phyloP scores from a whole-genome alignment of 768 basidiomycete genomes.

The Pulveroboletus ravenelii region DNA sequence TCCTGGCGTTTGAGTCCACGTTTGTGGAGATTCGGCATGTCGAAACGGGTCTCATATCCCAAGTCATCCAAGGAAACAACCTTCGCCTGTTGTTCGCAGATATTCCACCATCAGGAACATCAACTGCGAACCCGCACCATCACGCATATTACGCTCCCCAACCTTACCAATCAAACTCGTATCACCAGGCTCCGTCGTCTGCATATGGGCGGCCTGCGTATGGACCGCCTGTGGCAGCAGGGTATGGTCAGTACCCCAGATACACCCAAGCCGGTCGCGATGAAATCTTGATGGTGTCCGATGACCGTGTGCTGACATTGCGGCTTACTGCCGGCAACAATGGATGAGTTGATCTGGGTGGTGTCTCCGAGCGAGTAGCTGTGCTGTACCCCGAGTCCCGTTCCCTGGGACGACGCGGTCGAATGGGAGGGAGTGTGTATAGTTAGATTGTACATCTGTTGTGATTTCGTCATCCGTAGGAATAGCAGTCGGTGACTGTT shows the following conservation, averaged over 20 bases:
- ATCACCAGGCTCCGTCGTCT: constrained; percentile 27
- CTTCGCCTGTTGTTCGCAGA: constrained; percentile 90
- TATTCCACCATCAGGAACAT: constrained; percentile 81
- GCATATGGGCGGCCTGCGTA: constrained; percentile 28
- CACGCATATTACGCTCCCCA: constrained; percentile 32
- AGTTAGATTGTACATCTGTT: constrained; percentile 27
- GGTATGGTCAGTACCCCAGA: constrained; percentile 41
- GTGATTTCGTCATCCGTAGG: constrained; percentile 20
- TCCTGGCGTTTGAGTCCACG: constrained; percentile 92
- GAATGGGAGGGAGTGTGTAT: constrained; percentile 18
- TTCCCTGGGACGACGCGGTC: constrained; percentile 11
- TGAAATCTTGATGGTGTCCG: constrained; percentile 87
- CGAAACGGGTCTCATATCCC: constrained; percentile 84
- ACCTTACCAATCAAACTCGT: constrained; percentile 29
- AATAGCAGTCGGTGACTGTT: neutral
- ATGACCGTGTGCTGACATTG: constrained; percentile 76
- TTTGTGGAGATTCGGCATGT: constrained; percentile 98
- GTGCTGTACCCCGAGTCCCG: constrained; percentile 8
- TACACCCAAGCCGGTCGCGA: constrained; percentile 58
- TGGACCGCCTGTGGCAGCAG: constrained; percentile 17
- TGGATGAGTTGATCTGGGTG: constrained; percentile 5
- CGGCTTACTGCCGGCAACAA: constrained; percentile 40
- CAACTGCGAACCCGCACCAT: constrained; percentile 40
- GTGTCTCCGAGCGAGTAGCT: constrained; percentile 1
- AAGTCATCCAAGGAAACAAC: constrained; percentile 93